Evolutionary conservation across 352 stramenopile species (phyloP).

Genomic region (Phytophthora constricta): DNA sequence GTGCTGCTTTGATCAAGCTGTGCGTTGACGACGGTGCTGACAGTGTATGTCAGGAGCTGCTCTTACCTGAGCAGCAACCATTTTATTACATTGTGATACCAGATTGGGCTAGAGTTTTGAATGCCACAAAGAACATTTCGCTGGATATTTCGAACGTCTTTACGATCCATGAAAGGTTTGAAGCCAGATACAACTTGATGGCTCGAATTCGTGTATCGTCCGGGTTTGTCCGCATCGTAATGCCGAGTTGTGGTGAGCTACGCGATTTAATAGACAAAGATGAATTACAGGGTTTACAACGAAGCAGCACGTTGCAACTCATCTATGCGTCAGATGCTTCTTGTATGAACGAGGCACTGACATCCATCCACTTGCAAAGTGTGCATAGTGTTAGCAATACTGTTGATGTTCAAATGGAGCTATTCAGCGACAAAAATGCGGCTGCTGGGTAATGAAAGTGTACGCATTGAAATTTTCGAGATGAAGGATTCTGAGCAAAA

Average conservation of each 20-base stretch:
- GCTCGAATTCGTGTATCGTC: conserved; percentile 27
- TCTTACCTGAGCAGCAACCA: conserved; percentile 22
- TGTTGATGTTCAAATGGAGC: conserved; percentile 15
- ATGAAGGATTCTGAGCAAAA: background rate
- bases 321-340: conserved; percentile 24
- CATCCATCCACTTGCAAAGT: conserved; percentile 13
- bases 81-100: conserved; percentile 21
- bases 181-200: conserved; percentile 14
- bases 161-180: conserved; percentile 19
- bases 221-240: conserved; percentile 16
- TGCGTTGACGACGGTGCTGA: conserved; percentile 38
- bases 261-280: background rate
- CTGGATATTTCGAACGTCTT: conserved; percentile 35
- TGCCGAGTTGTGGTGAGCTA: conserved; percentile 23
- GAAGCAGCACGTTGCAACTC: conserved; percentile 4
- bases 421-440: conserved; percentile 26
- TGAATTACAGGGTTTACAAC: background rate
- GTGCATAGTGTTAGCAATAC: background rate
- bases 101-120: conserved; percentile 13
- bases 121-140: conserved; percentile 3
- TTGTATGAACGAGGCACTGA: conserved; percentile 35
- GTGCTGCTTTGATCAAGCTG: conserved; percentile 21
- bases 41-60: conserved; percentile 29
- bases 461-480: conserved; percentile 14
- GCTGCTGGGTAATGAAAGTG: conserved; percentile 11